Conservation (phyloP, 805 yeast genomes). For the Candida tibetensis region DNA sequence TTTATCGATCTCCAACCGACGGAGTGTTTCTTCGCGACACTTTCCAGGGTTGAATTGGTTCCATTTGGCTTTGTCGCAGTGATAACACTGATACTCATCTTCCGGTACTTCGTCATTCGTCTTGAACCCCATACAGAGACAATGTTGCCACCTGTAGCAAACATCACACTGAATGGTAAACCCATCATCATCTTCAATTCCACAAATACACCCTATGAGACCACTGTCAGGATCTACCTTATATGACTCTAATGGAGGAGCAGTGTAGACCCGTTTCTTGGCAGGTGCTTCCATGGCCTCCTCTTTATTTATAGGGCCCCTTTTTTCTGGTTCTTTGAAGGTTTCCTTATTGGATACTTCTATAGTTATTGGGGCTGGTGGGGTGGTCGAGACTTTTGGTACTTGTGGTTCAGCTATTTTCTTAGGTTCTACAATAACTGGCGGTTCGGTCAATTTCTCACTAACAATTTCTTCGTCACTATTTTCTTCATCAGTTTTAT, state of each 20-base stretch:
- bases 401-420: background rate
- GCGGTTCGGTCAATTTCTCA: constrained; percentile 1
- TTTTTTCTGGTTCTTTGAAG: background rate
- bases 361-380: background rate
- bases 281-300: background rate
- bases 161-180: constrained; percentile 92
- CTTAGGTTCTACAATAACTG: background rate
- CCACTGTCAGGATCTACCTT: constrained; percentile 82
- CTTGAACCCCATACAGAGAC: constrained; percentile 78
- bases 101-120: constrained; percentile 78
- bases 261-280: constrained; percentile 3
- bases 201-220: constrained; percentile 85
- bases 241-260: constrained; percentile 44
- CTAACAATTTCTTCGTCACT: constrained; percentile 5
- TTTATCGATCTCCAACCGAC: constrained; percentile 29
- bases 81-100: constrained; percentile 68
- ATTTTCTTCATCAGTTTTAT: constrained; percentile 25
- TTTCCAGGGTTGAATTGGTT: constrained; percentile 40
- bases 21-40: constrained; percentile 30
- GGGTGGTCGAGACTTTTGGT: background rate
- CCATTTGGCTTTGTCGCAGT: constrained; percentile 55
- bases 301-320: background rate
- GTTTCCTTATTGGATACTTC: background rate
- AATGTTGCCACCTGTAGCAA: constrained; percentile 94
- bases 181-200: constrained; percentile 84